Base-by-base conservation (phyloP, 441 rosid genomes). In the Pelargonium cotyledonis region DNA sequence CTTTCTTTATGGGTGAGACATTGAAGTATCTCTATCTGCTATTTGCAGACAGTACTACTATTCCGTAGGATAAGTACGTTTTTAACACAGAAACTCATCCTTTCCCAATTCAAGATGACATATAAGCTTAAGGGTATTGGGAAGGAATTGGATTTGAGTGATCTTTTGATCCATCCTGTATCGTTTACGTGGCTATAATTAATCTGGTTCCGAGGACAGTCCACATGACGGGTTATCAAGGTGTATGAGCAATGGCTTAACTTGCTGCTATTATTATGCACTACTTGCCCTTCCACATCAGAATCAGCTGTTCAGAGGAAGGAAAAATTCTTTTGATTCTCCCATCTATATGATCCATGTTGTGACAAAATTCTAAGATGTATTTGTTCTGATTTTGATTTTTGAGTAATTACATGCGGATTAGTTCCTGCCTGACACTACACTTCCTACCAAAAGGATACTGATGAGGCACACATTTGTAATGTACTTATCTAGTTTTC, bases 11-110 rank as follows among this genome's bases (percentile, higher is more conserved):
- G 72, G 96, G 99, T 43, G 95, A 95, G 83, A 91, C 96, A 0
- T 75, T 94, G 77, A 89, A 91, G 67, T 91, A 91, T 73, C 76
- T 90, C 46, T 94, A 94, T 84, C 86, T 91, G 88, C 86, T 95
- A 63, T 94, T 95, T 81, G 95, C 86, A 69, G 89, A 89, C 73
- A 86, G 79, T 65, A 84, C 87, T 43, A 76, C 85, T 65, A 77
- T 91, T n/a, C 97, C 92, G 5, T 76, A 91, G 81, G 92, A 91
- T 80, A 86, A 84, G 85, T 90, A 75, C 79, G 89, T 90, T 70
- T 95, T 89, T 70, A 90, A 95, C 85, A 77, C 99, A 66, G 97
- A 91, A 85, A 96, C 94, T 80, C 99, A 95, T 78, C 91, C 96
- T 68, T 69, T 91, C 65, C 97, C 99, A 9, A 84, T 89, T 70